Base-by-base conservation (phyloP, 164 flowering plant genomes). In the Tetracentron sinense region DNA sequence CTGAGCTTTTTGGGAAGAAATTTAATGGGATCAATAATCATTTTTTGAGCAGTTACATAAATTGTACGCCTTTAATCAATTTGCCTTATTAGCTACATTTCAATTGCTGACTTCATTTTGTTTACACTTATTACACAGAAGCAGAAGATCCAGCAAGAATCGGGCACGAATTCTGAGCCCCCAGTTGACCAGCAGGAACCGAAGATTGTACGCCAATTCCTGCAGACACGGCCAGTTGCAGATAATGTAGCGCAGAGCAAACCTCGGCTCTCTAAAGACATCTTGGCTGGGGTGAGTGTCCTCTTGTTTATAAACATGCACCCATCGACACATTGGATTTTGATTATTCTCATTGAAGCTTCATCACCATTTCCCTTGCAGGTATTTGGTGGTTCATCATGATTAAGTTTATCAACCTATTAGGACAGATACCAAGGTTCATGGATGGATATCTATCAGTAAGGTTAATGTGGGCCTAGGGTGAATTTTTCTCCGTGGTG, bases 261-360 rank as follows among this genome's bases (percentile, higher is more conserved):
- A 72, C 69, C 78, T 44, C 35, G 61, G 28, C 83, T 90, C 51
- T 90, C 97, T 1, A 79, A 62, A 65, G 92, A 82, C 60, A 2
- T 84, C 33, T 73, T 90, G 29, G 81, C 85, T n/a, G 83, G 84
- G 69, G 97, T 90, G 51, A 74, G 88, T 67, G 3, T n/a, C 26
- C 4, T 46, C 57, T 53, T 21, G 3, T 53, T 55, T 17, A 8
- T 42, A 28, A 15, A 27, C 12, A 26, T 20, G 25, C 1, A 2
- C 28, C 5, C 23, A n/a, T n/a, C 6, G 0, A 20, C 21, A 20
- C 35, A 1, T 15, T 31, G 20, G 7, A n/a, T 51, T 10, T n/a
- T 26, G 6, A 0, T 49, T 38, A 59, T 44, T 21, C 22, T 60
- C 59, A 53, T 21, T 30, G n/a, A 72, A 27, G 35, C 53, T 42